phyloP scores from a whole-genome alignment of 768 basidiomycete genomes.

The Rhizopogon vinicolor region DNA sequence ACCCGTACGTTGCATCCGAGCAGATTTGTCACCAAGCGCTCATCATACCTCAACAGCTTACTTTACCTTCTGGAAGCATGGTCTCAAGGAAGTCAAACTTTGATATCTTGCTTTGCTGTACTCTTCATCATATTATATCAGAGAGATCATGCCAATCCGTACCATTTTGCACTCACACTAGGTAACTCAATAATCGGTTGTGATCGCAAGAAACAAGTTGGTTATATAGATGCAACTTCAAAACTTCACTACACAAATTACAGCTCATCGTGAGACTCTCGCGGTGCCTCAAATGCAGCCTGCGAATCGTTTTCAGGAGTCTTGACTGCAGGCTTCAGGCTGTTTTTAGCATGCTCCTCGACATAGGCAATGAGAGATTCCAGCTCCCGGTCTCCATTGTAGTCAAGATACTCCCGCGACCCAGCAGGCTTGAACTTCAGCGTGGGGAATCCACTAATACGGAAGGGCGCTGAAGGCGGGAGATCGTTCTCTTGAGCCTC shows the following conservation, averaged over 20 bases:
- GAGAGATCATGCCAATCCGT: neutral
- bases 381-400: conserved; percentile 86
- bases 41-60: conserved; percentile 49
- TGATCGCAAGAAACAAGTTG: neutral
- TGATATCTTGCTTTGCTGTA: conserved; percentile 28
- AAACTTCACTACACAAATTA: conserved; percentile 7
- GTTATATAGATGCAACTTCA: neutral
- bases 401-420: conserved; percentile 80
- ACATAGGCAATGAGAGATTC: conserved; percentile 84
- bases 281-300: conserved; percentile 19
- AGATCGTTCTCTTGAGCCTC: conserved; percentile 97
- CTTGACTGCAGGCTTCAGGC: conserved; percentile 38
- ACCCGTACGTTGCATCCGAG: conserved; percentile 55
- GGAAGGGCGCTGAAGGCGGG: conserved; percentile 84
- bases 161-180: neutral
- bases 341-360: conserved; percentile 76
- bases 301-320: conserved; percentile 21
- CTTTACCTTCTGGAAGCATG: conserved; percentile 96
- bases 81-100: conserved; percentile 76
- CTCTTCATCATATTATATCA: neutral
- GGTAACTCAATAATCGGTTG: too few species aligned
- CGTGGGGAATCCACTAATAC: conserved; percentile 86
- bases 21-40: neutral
- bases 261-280: conserved; percentile 24
- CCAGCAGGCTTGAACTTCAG: conserved; percentile 96